Base-by-base conservation (phyloP, 2,329 filamentous ascomycete species). In the Trichoderma asperellum region DNA sequence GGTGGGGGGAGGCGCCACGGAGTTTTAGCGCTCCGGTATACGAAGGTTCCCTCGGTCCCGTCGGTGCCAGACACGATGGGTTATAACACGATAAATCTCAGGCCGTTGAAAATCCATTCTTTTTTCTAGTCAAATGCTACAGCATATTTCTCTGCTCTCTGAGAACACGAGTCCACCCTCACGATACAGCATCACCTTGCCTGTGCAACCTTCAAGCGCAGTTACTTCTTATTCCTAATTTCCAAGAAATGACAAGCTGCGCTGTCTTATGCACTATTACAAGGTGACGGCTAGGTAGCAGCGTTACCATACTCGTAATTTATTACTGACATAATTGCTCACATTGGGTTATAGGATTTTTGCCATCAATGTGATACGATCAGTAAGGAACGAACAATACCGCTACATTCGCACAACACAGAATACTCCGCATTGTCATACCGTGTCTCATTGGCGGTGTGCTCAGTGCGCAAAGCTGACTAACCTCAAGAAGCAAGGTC, bases 371-470 rank as follows among this genome's bases (percentile, higher is more conserved):
- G 24, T 24, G 24, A 24, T 49, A 49, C 47, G 47, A 12, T 24
- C n/a, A 32, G n/a, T 24, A 47, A 29, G 14, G 27, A 21, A 35
- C 21, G 21, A 63, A 32, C 29, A 24, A 16, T 14, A 16, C 53
- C 27, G 40, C 40, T 43, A 43, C 18, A n/a, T 27, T 47, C 10
- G 62, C 57, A 57, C 62, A 18, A 43, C 61, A 35, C 61, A 40
- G 47, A 37, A 47, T 27, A 35, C 52, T 59, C 64, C 53, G 64
- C 29, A 58, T 47, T 52, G 55, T 47, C 53, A 37, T 58, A n/a
- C 43, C 40, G 16, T 49, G n/a, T 37, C 55, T 59, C 55, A 67
- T 64, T 64, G 49, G 61, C 55, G 53, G 40, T 35, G 32, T 59
- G 16, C 43, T 27, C 52, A 57, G n/a, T 35, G 21, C 16, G 16